Evolutionary conservation across 352 stramenopile genomes (phyloP).

Genomic region (Pythium guiyangense): DNA sequence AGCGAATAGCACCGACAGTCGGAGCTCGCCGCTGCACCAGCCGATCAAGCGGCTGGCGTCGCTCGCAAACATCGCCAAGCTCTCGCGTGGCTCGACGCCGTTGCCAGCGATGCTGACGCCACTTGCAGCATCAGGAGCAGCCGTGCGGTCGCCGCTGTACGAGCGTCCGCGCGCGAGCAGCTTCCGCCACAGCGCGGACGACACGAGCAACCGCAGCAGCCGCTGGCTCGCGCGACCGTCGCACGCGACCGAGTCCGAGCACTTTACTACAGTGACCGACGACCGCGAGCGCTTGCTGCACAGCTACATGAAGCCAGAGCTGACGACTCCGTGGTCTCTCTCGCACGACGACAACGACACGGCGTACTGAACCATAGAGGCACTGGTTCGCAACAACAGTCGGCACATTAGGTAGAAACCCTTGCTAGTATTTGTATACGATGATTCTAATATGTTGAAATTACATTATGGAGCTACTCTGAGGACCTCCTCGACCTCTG

Average conservation of each 20-base stretch:
- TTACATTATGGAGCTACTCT: too few species aligned
- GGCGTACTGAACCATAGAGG: too few species aligned
- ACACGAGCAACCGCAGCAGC: neutral
- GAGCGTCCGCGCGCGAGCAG: neutral
- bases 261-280: neutral
- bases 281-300: slow-evolving; percentile 1
- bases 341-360: too few species aligned
- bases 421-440: too few species aligned
- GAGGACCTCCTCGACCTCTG: too few species aligned
- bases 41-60: slow-evolving; percentile 16
- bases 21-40: slow-evolving; percentile 4
- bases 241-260: neutral
- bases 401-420: too few species aligned
- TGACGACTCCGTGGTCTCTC: neutral
- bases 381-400: too few species aligned
- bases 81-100: slow-evolving; percentile 3
- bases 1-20: neutral
- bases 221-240: slow-evolving; percentile 1
- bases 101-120: slow-evolving; percentile 3
- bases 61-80: slow-evolving; percentile 12
- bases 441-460: too few species aligned
- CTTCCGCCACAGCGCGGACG: neutral
- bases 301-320: neutral
- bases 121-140: neutral
- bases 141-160: neutral